A percentile compares a stretch with the other conserved stretches of the same genome.
Evolutionary conservation across 2,329 filamentous ascomycete species (phyloP).

Genomic region (Rachicladosporium sp.): DNA sequence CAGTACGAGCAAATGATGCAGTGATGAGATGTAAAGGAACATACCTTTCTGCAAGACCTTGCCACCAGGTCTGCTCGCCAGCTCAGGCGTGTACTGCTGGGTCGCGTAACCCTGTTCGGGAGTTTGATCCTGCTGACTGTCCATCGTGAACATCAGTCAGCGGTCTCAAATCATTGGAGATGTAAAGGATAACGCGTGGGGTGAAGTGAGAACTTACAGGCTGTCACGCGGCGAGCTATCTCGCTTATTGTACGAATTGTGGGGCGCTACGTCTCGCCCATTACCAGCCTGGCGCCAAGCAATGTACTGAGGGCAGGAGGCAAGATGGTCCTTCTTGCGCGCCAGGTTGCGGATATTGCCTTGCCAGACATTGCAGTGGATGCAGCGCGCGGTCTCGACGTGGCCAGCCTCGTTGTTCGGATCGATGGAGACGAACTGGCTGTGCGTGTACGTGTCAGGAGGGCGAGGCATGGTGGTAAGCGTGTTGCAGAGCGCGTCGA

Average conservation of each 20-base stretch:
- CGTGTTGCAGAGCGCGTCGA: not conserved
- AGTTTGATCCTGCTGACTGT: too few species aligned
- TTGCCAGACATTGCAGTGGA: slow-evolving; percentile 21
- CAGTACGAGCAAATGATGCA: too few species aligned
- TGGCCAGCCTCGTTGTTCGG: slow-evolving; percentile 13
- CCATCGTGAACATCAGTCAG: too few species aligned
- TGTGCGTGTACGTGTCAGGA: slow-evolving; percentile 16
- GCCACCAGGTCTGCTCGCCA: too few species aligned
- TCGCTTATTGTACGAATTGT: slow-evolving; percentile 17
- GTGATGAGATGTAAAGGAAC: too few species aligned
- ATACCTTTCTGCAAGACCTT: too few species aligned
- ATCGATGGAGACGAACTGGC: slow-evolving; percentile 15
- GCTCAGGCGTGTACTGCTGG: too few species aligned
- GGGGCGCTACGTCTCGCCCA: slow-evolving; percentile 21
- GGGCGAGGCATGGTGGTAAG: slow-evolving; percentile 13
- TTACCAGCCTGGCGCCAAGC: slow-evolving; percentile 20
- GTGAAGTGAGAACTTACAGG: too few species aligned
- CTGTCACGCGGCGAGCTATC: too few species aligned
- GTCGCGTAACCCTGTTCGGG: too few species aligned
- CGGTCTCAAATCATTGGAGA: too few species aligned
- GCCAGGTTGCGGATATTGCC: slow-evolving; percentile 21
- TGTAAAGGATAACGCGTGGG: too few species aligned
- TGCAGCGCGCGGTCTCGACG: slow-evolving; percentile 17
- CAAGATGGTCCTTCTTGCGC: slow-evolving; percentile 22
- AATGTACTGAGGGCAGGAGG: slow-evolving; percentile 17